Percentiles rank a stretch among this genome's conserved stretches.
Evolutionary conservation across 306 rosid genomes (phyloP).

Genomic region (Corylus heterophylla): DNA sequence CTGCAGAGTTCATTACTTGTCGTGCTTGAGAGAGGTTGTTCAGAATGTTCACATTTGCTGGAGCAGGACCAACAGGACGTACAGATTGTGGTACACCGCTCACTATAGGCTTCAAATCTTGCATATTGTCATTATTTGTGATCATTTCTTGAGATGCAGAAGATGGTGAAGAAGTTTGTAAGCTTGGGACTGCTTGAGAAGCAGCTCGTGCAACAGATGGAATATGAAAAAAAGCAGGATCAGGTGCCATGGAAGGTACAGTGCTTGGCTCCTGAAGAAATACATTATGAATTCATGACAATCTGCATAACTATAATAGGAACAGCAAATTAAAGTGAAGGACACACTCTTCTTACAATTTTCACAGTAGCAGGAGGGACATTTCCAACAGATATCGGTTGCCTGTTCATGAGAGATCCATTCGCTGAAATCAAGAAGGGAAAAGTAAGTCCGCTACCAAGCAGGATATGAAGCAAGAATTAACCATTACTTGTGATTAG

Average conservation of each 20-base stretch:
- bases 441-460: constrained; percentile 25
- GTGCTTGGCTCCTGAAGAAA: constrained; percentile 81
- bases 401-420: constrained; percentile 77
- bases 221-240: constrained; percentile 67
- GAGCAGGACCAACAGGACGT: constrained; percentile 75
- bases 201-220: constrained; percentile 68
- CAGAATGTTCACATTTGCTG: constrained; percentile 72
- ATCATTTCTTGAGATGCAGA: constrained; percentile 79
- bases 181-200: constrained; percentile 77
- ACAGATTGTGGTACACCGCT: constrained; percentile 59
- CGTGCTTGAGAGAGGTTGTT: constrained; percentile 87
- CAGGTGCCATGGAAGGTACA: constrained; percentile 70
- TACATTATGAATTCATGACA: constrained; percentile 26
- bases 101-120: constrained; percentile 78
- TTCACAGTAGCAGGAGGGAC: constrained; percentile 80
- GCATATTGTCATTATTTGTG: constrained; percentile 67
- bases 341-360: constrained; percentile 60
- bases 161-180: constrained; percentile 88
- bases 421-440: constrained; percentile 53
- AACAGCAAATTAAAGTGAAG: constrained; percentile 12
- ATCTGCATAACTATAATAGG: constrained; percentile 15
- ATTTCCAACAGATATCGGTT: constrained; percentile 61
- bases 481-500: constrained; percentile 18
- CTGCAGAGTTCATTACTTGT: constrained; percentile 72
- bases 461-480: constrained; percentile 24